These are phyloP conservation scores for Colletotrichum tofieldiae DNA, from an alignment of 2,329 filamentous ascomycete genomes.

Conservation along the genomic window DNA sequence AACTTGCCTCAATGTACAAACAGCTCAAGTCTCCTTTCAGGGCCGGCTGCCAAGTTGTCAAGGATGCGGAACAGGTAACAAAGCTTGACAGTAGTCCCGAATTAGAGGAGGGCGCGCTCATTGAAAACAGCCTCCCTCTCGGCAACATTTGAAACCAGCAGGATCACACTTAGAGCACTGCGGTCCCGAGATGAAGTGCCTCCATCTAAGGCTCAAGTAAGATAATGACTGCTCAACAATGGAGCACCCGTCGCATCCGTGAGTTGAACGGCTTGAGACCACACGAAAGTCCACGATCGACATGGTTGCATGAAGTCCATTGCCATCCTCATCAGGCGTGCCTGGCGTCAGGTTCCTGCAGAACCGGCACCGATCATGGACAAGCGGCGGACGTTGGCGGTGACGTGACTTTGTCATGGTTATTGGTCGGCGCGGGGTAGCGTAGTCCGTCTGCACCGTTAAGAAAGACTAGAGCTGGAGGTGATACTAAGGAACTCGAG, in stretches of 20 bases:
- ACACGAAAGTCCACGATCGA: not conserved
- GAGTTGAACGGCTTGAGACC: not conserved
- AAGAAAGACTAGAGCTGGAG: no score
- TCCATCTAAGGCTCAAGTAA: not conserved
- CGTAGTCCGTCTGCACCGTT: not conserved
- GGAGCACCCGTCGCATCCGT: not conserved
- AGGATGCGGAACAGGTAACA: conserved; percentile 14
- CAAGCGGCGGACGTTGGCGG: not conserved
- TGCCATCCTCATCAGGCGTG: not conserved
- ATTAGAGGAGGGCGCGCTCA: not conserved
- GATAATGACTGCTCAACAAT: not conserved
- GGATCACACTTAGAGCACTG: not conserved
- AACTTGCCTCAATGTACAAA: not conserved
- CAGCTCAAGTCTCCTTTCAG: not conserved
- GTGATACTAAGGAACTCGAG: not conserved
- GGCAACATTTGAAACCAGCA: not conserved
- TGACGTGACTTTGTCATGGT: not conserved
- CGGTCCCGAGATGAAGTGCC: not conserved
- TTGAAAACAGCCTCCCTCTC: not conserved
- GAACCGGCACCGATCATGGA: not conserved
- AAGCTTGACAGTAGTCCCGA: not conserved
- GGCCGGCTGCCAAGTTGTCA: conserved; percentile 7
- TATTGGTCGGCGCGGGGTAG: not conserved
- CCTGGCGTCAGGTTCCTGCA: not conserved
- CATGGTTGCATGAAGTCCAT: not conserved